Evolutionary conservation across 2,329 filamentous ascomycete species (phyloP).

Genomic region (Pyricularia pennisetigena): DNA sequence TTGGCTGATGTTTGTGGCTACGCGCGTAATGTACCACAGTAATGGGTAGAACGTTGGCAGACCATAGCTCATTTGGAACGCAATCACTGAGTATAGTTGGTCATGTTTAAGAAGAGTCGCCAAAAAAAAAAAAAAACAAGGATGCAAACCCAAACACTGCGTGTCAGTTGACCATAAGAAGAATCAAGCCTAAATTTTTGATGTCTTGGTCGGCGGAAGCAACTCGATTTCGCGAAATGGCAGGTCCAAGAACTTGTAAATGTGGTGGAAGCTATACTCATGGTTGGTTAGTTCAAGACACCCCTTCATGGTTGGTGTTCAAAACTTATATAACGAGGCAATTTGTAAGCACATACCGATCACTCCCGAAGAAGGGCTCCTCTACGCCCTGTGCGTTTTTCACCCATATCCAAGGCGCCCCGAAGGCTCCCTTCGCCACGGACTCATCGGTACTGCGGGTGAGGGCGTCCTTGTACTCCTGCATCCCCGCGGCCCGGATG

Average conservation of each 20-base stretch:
- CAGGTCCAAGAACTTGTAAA: conserved; percentile 57
- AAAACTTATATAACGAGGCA: not conserved
- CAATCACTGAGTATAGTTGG: not conserved
- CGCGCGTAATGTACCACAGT: not conserved
- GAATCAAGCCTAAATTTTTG: not conserved
- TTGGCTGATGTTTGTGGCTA: not conserved
- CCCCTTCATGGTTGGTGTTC: not conserved
- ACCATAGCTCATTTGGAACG: not conserved
- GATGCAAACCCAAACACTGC: not conserved
- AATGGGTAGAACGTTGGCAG: not conserved
- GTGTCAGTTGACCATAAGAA: not conserved
- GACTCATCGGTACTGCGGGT: conserved; percentile 49
- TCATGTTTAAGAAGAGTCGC: too few relatives aligned
- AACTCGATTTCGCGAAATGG: conserved; percentile 46
- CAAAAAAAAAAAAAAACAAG: not conserved
- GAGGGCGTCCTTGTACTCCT: conserved; percentile 31
- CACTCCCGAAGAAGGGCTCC: conserved; percentile 70
- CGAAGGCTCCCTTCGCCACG: conserved; percentile 60
- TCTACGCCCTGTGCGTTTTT: conserved; percentile 44
- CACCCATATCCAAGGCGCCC: conserved; percentile 68
- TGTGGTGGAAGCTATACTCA: conserved; percentile 47
- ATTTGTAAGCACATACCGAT: conserved; percentile 35
- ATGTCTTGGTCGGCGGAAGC: not conserved
- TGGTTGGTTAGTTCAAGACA: not conserved
- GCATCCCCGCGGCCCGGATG: conserved; percentile 37